phyloP scores from a whole-genome alignment of 768 basidiomycete genomes.

The Suillus americanus region DNA sequence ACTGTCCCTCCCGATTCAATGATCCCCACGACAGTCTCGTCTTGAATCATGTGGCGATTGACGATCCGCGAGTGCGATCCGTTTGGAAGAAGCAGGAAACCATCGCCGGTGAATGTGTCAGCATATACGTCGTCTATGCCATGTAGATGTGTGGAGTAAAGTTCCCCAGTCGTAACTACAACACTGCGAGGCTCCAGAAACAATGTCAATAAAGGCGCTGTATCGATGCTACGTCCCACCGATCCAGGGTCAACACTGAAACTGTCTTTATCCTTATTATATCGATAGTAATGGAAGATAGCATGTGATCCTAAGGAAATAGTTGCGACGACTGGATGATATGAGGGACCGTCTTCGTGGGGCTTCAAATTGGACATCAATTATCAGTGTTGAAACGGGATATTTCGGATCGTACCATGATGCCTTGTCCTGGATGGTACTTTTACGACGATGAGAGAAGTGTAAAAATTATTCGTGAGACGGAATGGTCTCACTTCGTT shows the following conservation, averaged over 20 bases:
- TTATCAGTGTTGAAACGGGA: constrained; percentile 4
- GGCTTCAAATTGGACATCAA: constrained; percentile 49
- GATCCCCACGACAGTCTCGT: constrained; percentile 35
- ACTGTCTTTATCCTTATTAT: constrained; percentile 42
- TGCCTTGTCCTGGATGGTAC: constrained; percentile 91
- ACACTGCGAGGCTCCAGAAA: constrained; percentile 86
- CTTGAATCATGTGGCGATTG: constrained; percentile 57
- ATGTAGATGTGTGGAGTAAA: constrained; percentile 78
- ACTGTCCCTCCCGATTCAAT: constrained; percentile 53
- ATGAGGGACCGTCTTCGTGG: constrained; percentile 90
- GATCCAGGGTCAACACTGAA: constrained; percentile 19
- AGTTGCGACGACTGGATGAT: constrained; percentile 88
- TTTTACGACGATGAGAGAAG: constrained; percentile 29
- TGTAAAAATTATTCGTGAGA: constrained; percentile 9
- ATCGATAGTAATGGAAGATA: constrained; percentile 80
- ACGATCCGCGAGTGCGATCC: constrained; percentile 41
- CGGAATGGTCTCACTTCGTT: constrained; percentile 60
- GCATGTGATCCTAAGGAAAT: constrained; percentile 84
- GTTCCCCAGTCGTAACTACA: constrained; percentile 65
- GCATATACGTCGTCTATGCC: constrained; percentile 65
- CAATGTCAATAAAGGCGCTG: constrained; percentile 64
- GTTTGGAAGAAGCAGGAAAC: constrained; percentile 23
- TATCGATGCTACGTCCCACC: constrained; percentile 57
- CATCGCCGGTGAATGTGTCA: constrained; percentile 42
- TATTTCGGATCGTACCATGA: constrained; percentile 61